Evolutionary conservation across 768 basidiomycete genomes (phyloP).

Genomic region (Trametes cubensis): DNA sequence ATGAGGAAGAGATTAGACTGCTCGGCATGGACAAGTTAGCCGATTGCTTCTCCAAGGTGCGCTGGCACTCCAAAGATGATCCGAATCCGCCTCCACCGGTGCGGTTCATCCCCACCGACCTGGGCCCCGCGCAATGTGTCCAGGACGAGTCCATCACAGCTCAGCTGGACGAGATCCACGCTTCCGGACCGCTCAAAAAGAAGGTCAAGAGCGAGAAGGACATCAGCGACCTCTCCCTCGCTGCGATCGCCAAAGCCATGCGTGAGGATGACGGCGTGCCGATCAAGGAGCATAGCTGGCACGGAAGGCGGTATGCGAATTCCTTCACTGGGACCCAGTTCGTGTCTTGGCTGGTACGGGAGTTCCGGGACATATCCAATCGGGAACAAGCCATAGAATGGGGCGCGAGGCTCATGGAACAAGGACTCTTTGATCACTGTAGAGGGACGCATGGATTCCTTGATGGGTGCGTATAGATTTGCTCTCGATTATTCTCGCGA

Average conservation of each 20-base stretch:
- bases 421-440: constrained; percentile 87
- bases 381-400: constrained; percentile 79
- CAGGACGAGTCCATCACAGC: constrained; percentile 78
- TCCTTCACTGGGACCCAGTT: constrained; percentile 90
- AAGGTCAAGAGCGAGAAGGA: constrained; percentile 81
- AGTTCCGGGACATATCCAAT: constrained; percentile 87
- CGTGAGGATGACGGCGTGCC: constrained; percentile 80
- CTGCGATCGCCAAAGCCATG: constrained; percentile 80
- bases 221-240: constrained; percentile 64
- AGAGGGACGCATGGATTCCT: constrained; percentile 78
- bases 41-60: constrained; percentile 81
- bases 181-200: constrained; percentile 71
- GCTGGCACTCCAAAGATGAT: constrained; percentile 74
- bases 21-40: constrained; percentile 91
- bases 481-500: background rate
- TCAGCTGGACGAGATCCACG: constrained; percentile 80
- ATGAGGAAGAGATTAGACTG: constrained; percentile 85
- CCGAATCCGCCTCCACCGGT: constrained; percentile 53
- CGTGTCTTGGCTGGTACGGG: constrained; percentile 89
- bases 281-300: constrained; percentile 87
- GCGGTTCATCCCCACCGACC: constrained; percentile 81
- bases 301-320: constrained; percentile 69
- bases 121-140: constrained; percentile 79
- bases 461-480: constrained; percentile 64
- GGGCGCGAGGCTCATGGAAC: constrained; percentile 75